phyloP scores from a whole-genome alignment of 495 filamentous ascomycete species.

The Annulohypoxylon nitens region DNA sequence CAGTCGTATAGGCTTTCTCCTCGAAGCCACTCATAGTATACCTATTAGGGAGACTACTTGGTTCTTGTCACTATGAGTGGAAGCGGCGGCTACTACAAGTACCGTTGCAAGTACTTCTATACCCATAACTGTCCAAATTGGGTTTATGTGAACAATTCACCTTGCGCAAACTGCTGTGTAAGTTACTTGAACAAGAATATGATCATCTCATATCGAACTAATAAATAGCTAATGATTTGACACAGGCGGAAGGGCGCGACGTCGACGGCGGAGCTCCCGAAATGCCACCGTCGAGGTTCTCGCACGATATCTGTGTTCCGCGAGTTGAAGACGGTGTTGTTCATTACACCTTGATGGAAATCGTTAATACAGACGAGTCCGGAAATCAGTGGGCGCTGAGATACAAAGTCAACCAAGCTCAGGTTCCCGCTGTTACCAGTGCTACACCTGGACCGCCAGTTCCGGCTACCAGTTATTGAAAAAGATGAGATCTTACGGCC shows the following conservation, averaged over 20 bases:
- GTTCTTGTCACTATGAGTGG: slow-evolving; percentile 62
- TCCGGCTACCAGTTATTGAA: slow-evolving; percentile 40
- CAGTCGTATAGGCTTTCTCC: slow-evolving; percentile 14
- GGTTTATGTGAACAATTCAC: slow-evolving; percentile 71
- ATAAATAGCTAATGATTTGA: slow-evolving; percentile 29
- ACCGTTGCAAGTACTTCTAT: slow-evolving; percentile 71
- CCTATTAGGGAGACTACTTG: slow-evolving; percentile 6
- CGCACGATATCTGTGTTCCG: slow-evolving; percentile 57
- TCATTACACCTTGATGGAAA: slow-evolving; percentile 61
- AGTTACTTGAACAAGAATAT: slow-evolving; percentile 42
- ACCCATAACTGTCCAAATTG: slow-evolving; percentile 70
- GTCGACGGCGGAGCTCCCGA: slow-evolving; percentile 49
- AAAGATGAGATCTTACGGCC: background rate
- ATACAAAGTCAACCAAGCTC: slow-evolving; percentile 47
- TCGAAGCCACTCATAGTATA: slow-evolving; percentile 13
- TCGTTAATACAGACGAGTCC: slow-evolving; percentile 50
- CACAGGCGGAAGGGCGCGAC: slow-evolving; percentile 64
- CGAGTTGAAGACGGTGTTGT: slow-evolving; percentile 59
- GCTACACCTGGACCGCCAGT: slow-evolving; percentile 53
- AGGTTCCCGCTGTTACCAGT: slow-evolving; percentile 49
- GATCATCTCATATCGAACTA: background rate
- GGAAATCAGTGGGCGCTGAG: slow-evolving; percentile 53
- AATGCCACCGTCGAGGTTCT: slow-evolving; percentile 45
- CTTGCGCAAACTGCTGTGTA: slow-evolving; percentile 70
- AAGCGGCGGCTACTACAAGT: slow-evolving; percentile 71